Conservation (phyloP, 2,329 filamentous ascomycete genomes). For the Sporothrix variecibatus region DNA sequence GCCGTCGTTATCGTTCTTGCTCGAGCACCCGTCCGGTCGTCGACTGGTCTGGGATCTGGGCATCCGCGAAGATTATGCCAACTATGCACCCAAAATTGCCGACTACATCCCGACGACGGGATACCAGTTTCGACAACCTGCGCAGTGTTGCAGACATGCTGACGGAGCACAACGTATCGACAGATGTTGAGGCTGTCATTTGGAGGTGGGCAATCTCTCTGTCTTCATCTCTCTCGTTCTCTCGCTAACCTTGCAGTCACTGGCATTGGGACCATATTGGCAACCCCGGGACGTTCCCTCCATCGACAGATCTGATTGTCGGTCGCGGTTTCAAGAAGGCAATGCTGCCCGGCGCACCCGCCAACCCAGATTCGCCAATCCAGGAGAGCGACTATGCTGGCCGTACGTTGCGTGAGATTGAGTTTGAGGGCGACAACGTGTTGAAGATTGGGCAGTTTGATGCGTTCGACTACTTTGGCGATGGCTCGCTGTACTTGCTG, state of each 20-base stretch:
- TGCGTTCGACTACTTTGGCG: constrained; percentile 34
- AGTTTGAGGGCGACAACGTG: constrained; percentile 26
- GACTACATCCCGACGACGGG: constrained; percentile 20
- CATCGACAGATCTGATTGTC: constrained; percentile 32
- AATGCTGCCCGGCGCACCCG: constrained; percentile 32
- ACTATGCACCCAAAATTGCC: constrained; percentile 11
- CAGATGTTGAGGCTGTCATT: constrained; percentile 32
- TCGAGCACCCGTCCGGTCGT: constrained; percentile 26
- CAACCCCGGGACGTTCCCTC: constrained; percentile 31
- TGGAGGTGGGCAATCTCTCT: constrained; percentile 1
- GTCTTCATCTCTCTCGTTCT: too few species aligned
- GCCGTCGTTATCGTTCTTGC: constrained; percentile 25
- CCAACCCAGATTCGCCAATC: constrained; percentile 29
- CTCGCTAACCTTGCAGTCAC: constrained; percentile 28
- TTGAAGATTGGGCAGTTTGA: constrained; percentile 29
- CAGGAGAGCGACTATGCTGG: constrained; percentile 27
- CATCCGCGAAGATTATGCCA: constrained; percentile 27
- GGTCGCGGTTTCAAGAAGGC: constrained; percentile 33
- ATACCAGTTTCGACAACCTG: constrained; percentile 1
- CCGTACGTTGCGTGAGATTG: constrained; percentile 31
- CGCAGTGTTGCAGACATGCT: constrained; percentile 28
- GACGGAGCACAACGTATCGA: constrained; percentile 29
- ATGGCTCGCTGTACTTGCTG: constrained; percentile 34
- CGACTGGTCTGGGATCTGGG: constrained; percentile 35
- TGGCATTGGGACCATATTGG: constrained; percentile 35